These are phyloP conservation scores for Phytopythium oedochilum DNA, from an alignment of 352 stramenopile species.

Conservation along the genomic window DNA sequence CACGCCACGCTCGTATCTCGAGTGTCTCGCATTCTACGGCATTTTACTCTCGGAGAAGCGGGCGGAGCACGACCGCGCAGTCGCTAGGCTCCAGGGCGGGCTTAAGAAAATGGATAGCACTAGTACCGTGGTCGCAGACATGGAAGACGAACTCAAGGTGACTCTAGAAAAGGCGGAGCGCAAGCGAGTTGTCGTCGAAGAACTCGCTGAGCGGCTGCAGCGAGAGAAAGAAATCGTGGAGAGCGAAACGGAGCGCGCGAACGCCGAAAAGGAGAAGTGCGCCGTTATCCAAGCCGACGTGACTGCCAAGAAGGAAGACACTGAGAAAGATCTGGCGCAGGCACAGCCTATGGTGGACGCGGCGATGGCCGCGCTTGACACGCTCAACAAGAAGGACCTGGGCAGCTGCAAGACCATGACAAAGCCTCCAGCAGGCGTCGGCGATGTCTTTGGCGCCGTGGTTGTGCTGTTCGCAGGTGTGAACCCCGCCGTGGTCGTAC, in stretches of 20 bases:
- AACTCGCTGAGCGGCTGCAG: slow-evolving; percentile 87
- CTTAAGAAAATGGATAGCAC: slow-evolving; percentile 90
- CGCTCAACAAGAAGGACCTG: slow-evolving; percentile 88
- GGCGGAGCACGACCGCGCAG: slow-evolving; percentile 45
- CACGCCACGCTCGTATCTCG: slow-evolving; percentile 92
- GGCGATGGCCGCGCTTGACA: slow-evolving; percentile 88
- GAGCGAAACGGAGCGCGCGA: slow-evolving; percentile 88
- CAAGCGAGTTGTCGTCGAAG: slow-evolving; percentile 92
- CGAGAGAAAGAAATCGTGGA: slow-evolving; percentile 93
- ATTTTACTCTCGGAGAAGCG: slow-evolving; percentile 74
- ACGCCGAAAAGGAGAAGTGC: slow-evolving; percentile 89
- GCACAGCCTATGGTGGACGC: slow-evolving; percentile 81
- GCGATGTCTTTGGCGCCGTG: slow-evolving; percentile 81
- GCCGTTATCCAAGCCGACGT: slow-evolving; percentile 91
- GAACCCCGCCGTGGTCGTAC: slow-evolving; percentile 61
- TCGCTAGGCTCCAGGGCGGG: slow-evolving; percentile 81
- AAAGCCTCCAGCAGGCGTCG: slow-evolving; percentile 85
- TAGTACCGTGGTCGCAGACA: slow-evolving; percentile 84
- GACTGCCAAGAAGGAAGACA: slow-evolving; percentile 84
- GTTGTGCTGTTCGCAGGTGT: slow-evolving; percentile 72
- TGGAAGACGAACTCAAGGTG: slow-evolving; percentile 89
- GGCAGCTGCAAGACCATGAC: slow-evolving; percentile 92
- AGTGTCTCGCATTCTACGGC: slow-evolving; percentile 88
- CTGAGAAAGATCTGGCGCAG: slow-evolving; percentile 64
- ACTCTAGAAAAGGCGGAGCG: slow-evolving; percentile 90